Base-by-base conservation (phyloP, 1,284 basidiomycete species). In the Pulveroboletus sp. region DNA sequence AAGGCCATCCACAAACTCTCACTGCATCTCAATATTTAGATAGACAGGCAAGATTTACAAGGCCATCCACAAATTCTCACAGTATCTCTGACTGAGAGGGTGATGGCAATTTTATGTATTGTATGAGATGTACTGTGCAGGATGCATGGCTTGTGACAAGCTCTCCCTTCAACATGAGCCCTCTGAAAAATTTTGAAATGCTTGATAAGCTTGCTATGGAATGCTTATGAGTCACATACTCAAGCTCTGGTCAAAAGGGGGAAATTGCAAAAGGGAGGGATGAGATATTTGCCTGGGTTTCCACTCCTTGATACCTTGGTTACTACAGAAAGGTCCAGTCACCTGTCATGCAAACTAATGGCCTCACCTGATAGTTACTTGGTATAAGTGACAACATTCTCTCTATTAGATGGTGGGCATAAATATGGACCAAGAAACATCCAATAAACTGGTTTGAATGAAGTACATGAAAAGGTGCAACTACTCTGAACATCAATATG, bases 161-260 rank as follows among this genome's bases (percentile, higher is more conserved):
- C 1, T 84, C 86, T 0, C 72, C 81, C 0, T 89, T 88, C 0
- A 75, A 81, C 41, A 86, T 83, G 0, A 54, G 77, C 1, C 66
- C 78, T 13, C 83, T 85, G 7, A 78, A 76, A 59, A 79, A 75
- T 55, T 62, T 87, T 4, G 74, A 77, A 47, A 67, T 83, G 17
- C 76, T 91, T 33, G 85, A 89, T 57, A 82, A 86, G 62, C 76
- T 93, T 9, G 85, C 89, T 1, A 89, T 86, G 6, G 87, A 92
- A 65, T 75, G 83, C 12, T 72, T 93, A 32, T 73, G 84, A 33
- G 79, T 78, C 4, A 78, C 79, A 0, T 87, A 87, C 63, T 67
- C 73, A 51, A 73, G 68, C 21, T 21, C 21, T 21, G 71, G 69
- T 2, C 57, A 59, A 52, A 66, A 66, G 50, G 71, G 71, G 3